Evolutionary conservation across 78 protist genomes (phyloP).

Genomic region (Dictyostelium intermedium): DNA sequence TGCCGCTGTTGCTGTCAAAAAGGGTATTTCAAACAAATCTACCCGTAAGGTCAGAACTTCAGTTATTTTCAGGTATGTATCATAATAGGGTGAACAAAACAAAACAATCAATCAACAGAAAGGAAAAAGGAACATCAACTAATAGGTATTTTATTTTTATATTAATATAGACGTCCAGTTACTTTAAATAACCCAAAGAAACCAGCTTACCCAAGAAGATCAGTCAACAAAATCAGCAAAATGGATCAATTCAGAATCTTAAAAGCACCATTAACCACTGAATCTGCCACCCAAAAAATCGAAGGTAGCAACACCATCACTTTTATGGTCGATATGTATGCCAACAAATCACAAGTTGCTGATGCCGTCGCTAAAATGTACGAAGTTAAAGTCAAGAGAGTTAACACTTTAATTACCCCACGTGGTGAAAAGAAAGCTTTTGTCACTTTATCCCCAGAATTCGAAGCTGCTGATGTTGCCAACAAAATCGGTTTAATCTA

Average conservation of each 20-base stretch:
- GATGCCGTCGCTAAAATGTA: conserved; percentile 95
- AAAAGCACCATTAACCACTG: conserved; percentile 97
- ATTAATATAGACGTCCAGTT: conserved; percentile 57
- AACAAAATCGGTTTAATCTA: conserved; percentile 96
- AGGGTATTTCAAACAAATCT: conserved; percentile 71
- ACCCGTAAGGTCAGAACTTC: conserved; percentile 80
- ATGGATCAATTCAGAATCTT: conserved; percentile 87
- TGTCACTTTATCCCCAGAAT: conserved; percentile 90
- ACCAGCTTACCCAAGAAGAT: conserved; percentile 79
- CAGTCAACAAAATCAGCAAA: conserved; percentile 76
- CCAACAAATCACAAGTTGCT: conserved; percentile 96
- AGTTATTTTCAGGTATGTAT: conserved; percentile 62
- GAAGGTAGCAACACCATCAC: conserved; percentile 98
- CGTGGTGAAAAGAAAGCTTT: conserved; percentile 99
- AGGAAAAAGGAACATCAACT: neutral
- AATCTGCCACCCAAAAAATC: conserved; percentile 97
- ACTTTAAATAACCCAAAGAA: conserved; percentile 28
- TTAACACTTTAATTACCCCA: conserved; percentile 97
- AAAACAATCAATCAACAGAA: neutral
- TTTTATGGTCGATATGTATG: conserved; percentile 94
- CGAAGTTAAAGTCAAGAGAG: conserved; percentile 91
- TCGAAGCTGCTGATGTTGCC: conserved; percentile 96
- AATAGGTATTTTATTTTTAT: neutral
- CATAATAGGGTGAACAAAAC: neutral
- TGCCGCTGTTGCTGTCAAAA: conserved; percentile 77